A percentile compares a stretch with the other conserved stretches of the same genome.
These are phyloP conservation scores for Chalciporus chontae DNA, from an alignment of 768 basidiomycete species.

Conservation along the genomic window DNA sequence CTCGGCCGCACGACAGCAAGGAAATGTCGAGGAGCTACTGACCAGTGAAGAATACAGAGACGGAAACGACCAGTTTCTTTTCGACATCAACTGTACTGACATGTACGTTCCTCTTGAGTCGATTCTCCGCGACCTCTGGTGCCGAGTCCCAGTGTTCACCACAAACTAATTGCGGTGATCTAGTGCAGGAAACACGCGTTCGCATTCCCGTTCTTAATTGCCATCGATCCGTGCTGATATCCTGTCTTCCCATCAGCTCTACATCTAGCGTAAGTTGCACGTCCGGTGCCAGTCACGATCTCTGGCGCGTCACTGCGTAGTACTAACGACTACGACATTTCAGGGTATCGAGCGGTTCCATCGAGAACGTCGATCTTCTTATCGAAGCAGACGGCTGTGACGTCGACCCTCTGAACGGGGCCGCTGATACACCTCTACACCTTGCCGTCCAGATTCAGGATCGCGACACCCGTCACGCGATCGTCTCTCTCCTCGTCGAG, in stretches of 20 bases:
- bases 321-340: not conserved
- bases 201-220: conserved; percentile 11
- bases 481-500: conserved; percentile 23
- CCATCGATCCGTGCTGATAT: conserved; percentile 11
- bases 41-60: conserved; percentile 19
- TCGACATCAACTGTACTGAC: conserved; percentile 32
- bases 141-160: not conserved
- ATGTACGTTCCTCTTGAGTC: conserved; percentile 20
- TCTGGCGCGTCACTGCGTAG: not conserved
- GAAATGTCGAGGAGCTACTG: conserved; percentile 26
- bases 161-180: not conserved
- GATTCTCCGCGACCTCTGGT: no score
- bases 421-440: conserved; percentile 28
- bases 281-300: not conserved
- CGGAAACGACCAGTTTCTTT: conserved; percentile 19
- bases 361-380: conserved; percentile 20
- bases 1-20: conserved; percentile 21
- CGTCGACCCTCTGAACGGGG: conserved; percentile 24
- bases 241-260: conserved; percentile 18
- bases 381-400: conserved; percentile 28
- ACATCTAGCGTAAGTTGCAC: conserved; percentile 28
- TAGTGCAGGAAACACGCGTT: conserved; percentile 30
- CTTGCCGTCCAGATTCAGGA: conserved; percentile 23
- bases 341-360: conserved; percentile 15
- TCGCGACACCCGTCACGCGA: conserved; percentile 10